Evolutionary conservation across 768 basidiomycete species (phyloP).

Genomic region (Thelephora ganbajun): DNA sequence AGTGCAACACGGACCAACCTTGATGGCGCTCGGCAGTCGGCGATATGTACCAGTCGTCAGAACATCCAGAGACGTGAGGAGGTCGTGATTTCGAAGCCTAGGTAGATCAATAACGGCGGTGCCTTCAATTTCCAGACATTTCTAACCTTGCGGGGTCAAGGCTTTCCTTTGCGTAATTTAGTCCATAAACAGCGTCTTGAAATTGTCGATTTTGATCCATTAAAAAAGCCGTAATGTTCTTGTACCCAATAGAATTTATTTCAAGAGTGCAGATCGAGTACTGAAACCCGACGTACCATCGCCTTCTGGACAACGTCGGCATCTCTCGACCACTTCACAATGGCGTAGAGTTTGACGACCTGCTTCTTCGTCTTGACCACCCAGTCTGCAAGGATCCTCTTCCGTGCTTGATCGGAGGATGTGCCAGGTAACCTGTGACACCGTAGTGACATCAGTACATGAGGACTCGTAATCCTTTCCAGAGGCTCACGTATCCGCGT

Average conservation of each 20-base stretch:
- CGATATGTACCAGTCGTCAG: conserved; percentile 78
- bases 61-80: conserved; percentile 83
- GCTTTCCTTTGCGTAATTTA: conserved; percentile 53
- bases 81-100: conserved; percentile 87
- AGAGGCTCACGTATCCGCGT: conserved; percentile 68
- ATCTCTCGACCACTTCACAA: conserved; percentile 79
- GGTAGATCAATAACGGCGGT: background rate
- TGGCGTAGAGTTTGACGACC: conserved; percentile 77
- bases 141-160: conserved; percentile 68
- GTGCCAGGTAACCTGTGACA: conserved; percentile 38
- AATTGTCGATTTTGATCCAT: conserved; percentile 80
- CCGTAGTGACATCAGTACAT: background rate
- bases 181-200: conserved; percentile 45
- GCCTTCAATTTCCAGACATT: background rate
- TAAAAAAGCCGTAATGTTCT: conserved; percentile 84
- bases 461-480: background rate
- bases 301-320: conserved; percentile 74
- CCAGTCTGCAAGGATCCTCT: conserved; percentile 75
- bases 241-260: background rate
- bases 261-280: background rate
- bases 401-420: conserved; percentile 70
- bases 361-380: conserved; percentile 86
- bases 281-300: conserved; percentile 40
- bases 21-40: conserved; percentile 68
- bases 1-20: conserved; percentile 30